Conservation (phyloP, 2,329 filamentous ascomycete genomes). For the Cyphellophora europaea region DNA sequence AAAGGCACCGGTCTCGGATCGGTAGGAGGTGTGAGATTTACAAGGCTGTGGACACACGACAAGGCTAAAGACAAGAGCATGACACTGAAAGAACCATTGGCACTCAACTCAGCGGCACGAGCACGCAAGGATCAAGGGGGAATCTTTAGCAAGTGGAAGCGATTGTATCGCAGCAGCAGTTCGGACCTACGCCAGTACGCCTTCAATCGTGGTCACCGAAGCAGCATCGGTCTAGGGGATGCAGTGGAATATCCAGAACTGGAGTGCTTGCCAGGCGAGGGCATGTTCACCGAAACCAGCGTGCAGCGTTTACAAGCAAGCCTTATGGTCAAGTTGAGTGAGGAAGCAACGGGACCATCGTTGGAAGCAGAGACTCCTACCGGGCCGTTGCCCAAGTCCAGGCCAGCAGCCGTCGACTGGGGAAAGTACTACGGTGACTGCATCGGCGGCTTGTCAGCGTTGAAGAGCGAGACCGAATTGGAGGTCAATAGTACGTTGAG, state of each 20-base stretch:
- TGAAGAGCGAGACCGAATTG: neutral
- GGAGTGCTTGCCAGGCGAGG: slow-evolving; percentile 11
- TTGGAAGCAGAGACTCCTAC: neutral
- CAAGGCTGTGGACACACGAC: slow-evolving; percentile 2
- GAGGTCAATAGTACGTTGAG: neutral
- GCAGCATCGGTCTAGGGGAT: slow-evolving; percentile 13
- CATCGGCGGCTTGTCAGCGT: neutral
- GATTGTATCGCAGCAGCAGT: slow-evolving; percentile 14
- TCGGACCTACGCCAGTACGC: slow-evolving; percentile 12
- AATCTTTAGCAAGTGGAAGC: slow-evolving; percentile 10
- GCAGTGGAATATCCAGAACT: slow-evolving; percentile 17
- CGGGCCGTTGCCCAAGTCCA: neutral
- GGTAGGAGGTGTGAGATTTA: neutral
- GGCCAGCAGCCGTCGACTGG: neutral
- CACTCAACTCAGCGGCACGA: neutral
- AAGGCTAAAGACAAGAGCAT: slow-evolving; percentile 12
- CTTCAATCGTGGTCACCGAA: slow-evolving; percentile 13
- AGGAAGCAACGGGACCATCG: slow-evolving; percentile 15
- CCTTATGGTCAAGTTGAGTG: neutral
- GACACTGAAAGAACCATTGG: slow-evolving; percentile 4
- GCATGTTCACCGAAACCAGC: neutral
- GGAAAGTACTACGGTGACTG: neutral
- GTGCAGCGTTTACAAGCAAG: neutral
- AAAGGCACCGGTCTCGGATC: neutral
- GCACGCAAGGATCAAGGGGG: slow-evolving; percentile 6